Evolutionary conservation across 2,329 filamentous ascomycete genomes (phyloP).

Genomic region (Davidsoniella eucalypti): DNA sequence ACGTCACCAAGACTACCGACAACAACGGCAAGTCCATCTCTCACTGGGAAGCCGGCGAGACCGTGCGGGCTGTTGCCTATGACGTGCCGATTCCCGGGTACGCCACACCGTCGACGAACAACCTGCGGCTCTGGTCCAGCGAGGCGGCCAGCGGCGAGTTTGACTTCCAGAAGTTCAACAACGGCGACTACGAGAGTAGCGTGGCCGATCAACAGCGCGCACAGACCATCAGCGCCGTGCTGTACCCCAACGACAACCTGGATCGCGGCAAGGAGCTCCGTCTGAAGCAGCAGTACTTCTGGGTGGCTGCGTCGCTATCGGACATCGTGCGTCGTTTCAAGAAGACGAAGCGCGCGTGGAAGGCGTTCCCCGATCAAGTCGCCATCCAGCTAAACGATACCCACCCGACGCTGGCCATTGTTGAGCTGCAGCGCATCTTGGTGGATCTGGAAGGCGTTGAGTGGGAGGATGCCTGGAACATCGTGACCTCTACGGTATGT

Average conservation of each 20-base stretch:
- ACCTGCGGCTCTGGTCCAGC: constrained; percentile 91
- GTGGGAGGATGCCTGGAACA: constrained; percentile 85
- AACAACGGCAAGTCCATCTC: constrained; percentile 57
- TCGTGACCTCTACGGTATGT: constrained; percentile 51
- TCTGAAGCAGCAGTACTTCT: constrained; percentile 99
- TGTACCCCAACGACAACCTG: constrained; percentile 96
- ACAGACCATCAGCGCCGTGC: constrained; percentile 94
- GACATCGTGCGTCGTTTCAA: constrained; percentile 98
- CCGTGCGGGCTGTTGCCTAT: constrained; percentile 81
- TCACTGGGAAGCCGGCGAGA: constrained; percentile 84
- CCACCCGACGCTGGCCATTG: constrained; percentile 88
- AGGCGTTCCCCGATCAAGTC: constrained; percentile 81
- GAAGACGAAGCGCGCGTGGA: constrained; percentile 85
- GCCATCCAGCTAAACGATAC: constrained; percentile 98
- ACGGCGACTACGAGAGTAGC: constrained; percentile 90
- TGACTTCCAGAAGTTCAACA: constrained; percentile 99
- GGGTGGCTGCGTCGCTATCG: constrained; percentile 90
- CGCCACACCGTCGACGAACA: constrained; percentile 81
- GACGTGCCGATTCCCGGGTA: constrained; percentile 89
- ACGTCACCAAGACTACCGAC: constrained; percentile 59
- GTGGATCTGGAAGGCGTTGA: constrained; percentile 78
- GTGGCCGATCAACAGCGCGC: constrained; percentile 96
- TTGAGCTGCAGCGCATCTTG: constrained; percentile 86
- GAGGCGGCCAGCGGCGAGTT: constrained; percentile 96
- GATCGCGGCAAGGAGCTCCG: constrained; percentile 93